phyloP scores from a whole-genome alignment of 2,329 filamentous ascomycete species.

The Epichloe sibirici region DNA sequence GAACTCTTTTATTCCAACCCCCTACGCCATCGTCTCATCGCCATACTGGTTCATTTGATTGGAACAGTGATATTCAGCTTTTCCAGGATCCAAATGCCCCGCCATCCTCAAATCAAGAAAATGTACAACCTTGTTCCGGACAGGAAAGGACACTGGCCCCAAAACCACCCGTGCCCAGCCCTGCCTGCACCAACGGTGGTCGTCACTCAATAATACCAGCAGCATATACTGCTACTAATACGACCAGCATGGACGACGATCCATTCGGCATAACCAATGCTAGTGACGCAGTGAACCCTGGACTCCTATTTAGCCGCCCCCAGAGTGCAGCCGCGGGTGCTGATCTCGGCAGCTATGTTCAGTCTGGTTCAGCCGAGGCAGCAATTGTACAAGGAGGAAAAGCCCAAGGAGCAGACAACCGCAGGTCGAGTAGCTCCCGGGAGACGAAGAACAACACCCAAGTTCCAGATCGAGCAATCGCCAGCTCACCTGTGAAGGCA shows the following conservation, averaged over 20 bases:
- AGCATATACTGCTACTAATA: constrained; percentile 27
- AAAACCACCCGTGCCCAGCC: constrained; percentile 29
- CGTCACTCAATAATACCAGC: constrained; percentile 26
- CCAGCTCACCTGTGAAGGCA: constrained; percentile 41
- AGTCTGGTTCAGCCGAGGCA: constrained; percentile 17
- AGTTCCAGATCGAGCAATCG: constrained; percentile 27
- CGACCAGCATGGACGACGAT: constrained; percentile 30
- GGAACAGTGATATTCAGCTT: constrained; percentile 42
- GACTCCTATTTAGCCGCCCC: constrained; percentile 42
- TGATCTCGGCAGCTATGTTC: constrained; percentile 19
- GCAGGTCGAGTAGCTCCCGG: constrained; percentile 33
- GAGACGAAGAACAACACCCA: constrained; percentile 28
- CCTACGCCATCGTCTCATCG: constrained; percentile 25
- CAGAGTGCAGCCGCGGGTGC: constrained; percentile 34
- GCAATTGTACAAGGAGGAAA: constrained; percentile 15
- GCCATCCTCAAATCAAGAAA: constrained; percentile 23
- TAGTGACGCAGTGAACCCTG: constrained; percentile 43
- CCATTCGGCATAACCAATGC: constrained; percentile 37
- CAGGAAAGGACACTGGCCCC: constrained; percentile 37
- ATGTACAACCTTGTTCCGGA: constrained; percentile 21
- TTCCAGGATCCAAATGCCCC: constrained; percentile 35
- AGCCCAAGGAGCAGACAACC: constrained; percentile 18
- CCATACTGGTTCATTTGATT: constrained; percentile 41
- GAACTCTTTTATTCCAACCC: constrained; percentile 29
- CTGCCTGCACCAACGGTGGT: constrained; percentile 10